Evolutionary conservation across 495 filamentous ascomycete species (phyloP).

Genomic region (Aspergillus cavernicola): DNA sequence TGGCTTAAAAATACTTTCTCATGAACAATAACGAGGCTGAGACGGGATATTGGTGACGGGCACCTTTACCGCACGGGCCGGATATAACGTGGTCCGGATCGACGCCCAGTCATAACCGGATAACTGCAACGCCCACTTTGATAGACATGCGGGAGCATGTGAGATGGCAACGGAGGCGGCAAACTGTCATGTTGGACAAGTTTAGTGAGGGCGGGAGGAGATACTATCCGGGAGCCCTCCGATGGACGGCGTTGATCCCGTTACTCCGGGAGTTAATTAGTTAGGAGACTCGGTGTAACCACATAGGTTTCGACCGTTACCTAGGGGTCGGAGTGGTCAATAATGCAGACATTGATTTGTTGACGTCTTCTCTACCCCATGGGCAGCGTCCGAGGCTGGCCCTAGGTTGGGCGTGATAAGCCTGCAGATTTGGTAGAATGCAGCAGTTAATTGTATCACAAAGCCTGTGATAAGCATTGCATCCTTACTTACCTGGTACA

Average conservation of each 20-base stretch:
- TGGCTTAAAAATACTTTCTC: constrained; percentile 37
- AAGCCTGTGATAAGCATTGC: constrained; percentile 9
- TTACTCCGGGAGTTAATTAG: constrained; percentile 4
- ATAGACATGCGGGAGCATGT: constrained; percentile 11
- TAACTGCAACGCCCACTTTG: constrained; percentile 1
- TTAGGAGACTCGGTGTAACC: constrained; percentile 5
- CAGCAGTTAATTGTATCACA: constrained; percentile 1
- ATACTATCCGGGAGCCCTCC: constrained; percentile 5
- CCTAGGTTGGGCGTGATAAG: background rate
- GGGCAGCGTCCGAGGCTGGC: background rate
- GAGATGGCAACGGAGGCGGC: constrained; percentile 4
- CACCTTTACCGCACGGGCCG: too few relatives aligned
- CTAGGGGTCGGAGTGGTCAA: background rate
- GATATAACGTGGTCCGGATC: constrained; percentile 7
- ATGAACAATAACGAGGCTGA: constrained; percentile 23
- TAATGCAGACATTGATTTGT: background rate
- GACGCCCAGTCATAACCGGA: constrained; percentile 7
- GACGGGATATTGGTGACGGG: too few relatives aligned
- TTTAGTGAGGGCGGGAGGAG: background rate
- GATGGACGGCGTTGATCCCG: constrained; percentile 3
- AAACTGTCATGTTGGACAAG: constrained; percentile 13
- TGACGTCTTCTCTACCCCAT: background rate
- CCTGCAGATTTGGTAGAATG: background rate
- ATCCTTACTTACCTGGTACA: constrained; percentile 1
- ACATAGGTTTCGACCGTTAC: background rate